Evolutionary conservation across 495 filamentous ascomycete genomes (phyloP).

Genomic region (Aspergillus funiculosus): DNA sequence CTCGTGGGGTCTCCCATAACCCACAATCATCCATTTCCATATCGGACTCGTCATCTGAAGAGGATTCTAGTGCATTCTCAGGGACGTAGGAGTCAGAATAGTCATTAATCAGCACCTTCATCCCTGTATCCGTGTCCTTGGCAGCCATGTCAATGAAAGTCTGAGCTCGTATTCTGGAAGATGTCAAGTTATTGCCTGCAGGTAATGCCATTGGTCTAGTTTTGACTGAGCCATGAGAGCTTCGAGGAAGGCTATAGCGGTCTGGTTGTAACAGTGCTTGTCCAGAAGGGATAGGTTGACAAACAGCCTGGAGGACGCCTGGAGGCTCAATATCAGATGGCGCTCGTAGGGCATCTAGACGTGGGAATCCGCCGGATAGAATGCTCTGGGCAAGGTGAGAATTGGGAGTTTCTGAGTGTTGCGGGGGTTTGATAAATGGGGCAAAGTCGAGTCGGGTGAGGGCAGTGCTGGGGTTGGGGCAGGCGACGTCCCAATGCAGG

Average conservation of each 20-base stretch:
- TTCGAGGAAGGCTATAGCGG: slow-evolving; percentile 43
- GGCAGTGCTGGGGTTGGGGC: slow-evolving; percentile 37
- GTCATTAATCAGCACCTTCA: slow-evolving; percentile 41
- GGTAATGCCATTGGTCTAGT: slow-evolving; percentile 40
- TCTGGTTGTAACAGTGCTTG: slow-evolving; percentile 46
- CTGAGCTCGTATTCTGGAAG: slow-evolving; percentile 44
- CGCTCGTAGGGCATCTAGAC: slow-evolving; percentile 59
- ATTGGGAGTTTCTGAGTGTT: slow-evolving; percentile 51
- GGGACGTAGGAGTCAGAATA: slow-evolving; percentile 39
- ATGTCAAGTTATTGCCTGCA: slow-evolving; percentile 42
- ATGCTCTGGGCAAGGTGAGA: slow-evolving; percentile 70
- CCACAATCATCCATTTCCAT: slow-evolving; percentile 37
- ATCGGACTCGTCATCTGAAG: slow-evolving; percentile 33
- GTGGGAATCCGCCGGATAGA: slow-evolving; percentile 61
- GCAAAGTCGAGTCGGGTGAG: slow-evolving; percentile 37
- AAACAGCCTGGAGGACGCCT: slow-evolving; percentile 65
- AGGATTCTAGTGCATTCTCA: slow-evolving; percentile 30
- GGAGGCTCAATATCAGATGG: slow-evolving; percentile 64
- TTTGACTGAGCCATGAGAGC: slow-evolving; percentile 43
- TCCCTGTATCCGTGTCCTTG: slow-evolving; percentile 39
- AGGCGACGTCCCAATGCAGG: slow-evolving; percentile 78
- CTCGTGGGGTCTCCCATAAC: slow-evolving; percentile 25
- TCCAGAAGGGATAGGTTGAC: slow-evolving; percentile 50
- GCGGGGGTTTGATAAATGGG: slow-evolving; percentile 35
- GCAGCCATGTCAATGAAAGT: slow-evolving; percentile 46